Evolutionary conservation across 257 asterid species (phyloP).

Genomic region (Nicotiana paniculata): DNA sequence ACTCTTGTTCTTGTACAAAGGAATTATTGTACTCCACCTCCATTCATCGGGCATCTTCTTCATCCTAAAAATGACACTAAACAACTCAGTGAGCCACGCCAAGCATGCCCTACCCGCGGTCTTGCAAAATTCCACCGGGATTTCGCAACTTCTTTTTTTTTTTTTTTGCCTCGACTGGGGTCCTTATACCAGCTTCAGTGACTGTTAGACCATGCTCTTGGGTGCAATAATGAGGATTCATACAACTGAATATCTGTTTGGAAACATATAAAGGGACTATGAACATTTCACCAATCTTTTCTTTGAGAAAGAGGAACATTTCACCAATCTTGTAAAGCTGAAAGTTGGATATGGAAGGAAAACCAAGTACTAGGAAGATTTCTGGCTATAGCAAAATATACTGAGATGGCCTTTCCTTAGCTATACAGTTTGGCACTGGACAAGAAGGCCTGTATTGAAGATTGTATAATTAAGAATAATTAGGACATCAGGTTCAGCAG

Average conservation of each 20-base stretch:
- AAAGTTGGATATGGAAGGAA: not conserved
- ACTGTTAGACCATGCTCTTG: not conserved
- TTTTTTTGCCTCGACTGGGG: not conserved
- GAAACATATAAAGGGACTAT: not conserved
- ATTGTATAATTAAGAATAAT: not conserved
- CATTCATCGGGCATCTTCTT: too few relatives aligned
- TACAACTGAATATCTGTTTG: not conserved
- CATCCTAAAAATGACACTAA: too few relatives aligned
- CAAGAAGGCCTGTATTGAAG: not conserved
- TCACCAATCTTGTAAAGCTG: not conserved
- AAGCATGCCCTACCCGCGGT: too few relatives aligned
- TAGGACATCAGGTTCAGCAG: not conserved
- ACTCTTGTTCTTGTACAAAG: too few relatives aligned
- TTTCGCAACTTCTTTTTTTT: not conserved
- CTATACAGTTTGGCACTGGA: not conserved
- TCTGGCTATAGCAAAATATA: not conserved
- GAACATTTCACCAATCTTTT: not conserved
- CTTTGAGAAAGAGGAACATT: not conserved
- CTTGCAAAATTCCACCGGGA: too few relatives aligned
- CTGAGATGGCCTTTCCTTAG: not conserved
- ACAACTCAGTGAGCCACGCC: too few relatives aligned
- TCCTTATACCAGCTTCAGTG: not conserved
- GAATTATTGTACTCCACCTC: too few relatives aligned
- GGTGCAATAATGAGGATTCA: not conserved
- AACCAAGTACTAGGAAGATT: not conserved